A percentile compares a stretch with the other conserved stretches of the same genome.
Evolutionary conservation across 2,329 filamentous ascomycete genomes (phyloP).

Genomic region (Cercospora brassicicola): DNA sequence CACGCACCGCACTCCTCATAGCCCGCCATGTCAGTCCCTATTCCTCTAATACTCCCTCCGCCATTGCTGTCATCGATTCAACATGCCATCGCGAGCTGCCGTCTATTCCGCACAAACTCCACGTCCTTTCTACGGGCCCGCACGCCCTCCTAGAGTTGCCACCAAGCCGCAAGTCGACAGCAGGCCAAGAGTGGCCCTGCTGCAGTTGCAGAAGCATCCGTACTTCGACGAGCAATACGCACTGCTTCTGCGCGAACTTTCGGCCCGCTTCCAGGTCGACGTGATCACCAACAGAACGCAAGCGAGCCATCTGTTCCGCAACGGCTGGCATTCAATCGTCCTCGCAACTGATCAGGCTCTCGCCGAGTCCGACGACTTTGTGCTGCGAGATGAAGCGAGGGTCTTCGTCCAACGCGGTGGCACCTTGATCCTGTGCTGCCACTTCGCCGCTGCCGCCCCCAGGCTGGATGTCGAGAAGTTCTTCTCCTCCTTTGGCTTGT

Average conservation of each 20-base stretch:
- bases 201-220: slow-evolving; percentile 26
- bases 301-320: slow-evolving; percentile 15
- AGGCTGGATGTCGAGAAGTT: slow-evolving; percentile 17
- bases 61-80: slow-evolving; percentile 8
- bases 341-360: slow-evolving; percentile 25
- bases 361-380: slow-evolving; percentile 12
- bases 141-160: slow-evolving; percentile 7
- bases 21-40: slow-evolving; percentile 6
- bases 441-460: slow-evolving; percentile 20
- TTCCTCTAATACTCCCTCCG: slow-evolving; percentile 6
- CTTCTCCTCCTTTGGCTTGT: slow-evolving; percentile 23
- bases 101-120: slow-evolving; percentile 16
- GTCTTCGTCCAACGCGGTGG: slow-evolving; percentile 27
- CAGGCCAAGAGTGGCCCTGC: slow-evolving; percentile 19
- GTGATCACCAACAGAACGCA: slow-evolving; percentile 18
- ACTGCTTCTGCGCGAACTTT: slow-evolving; percentile 14
- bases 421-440: slow-evolving; percentile 25
- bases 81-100: slow-evolving; percentile 21
- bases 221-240: slow-evolving; percentile 25
- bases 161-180: not conserved
- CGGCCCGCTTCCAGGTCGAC: slow-evolving; percentile 19
- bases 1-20: slow-evolving; percentile 3
- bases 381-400: slow-evolving; percentile 19
- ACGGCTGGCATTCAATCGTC: slow-evolving; percentile 14
- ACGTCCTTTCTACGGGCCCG: slow-evolving; percentile 19